phyloP scores from a whole-genome alignment of 2,329 filamentous ascomycete genomes.

The Diaporthe citriasiana region DNA sequence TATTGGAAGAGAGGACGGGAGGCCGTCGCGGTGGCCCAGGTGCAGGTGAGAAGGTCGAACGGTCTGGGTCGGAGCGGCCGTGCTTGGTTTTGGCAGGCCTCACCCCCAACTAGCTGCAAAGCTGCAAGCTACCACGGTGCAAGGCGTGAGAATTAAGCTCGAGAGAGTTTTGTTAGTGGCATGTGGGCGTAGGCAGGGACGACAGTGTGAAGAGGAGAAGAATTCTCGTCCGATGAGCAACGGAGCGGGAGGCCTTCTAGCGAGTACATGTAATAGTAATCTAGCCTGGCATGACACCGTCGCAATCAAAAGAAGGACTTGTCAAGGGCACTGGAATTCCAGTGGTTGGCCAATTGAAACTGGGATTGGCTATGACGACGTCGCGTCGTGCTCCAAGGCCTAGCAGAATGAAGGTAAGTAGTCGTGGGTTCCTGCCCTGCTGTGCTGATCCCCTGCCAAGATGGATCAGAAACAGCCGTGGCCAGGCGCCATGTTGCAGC shows the following conservation, averaged over 20 bases:
- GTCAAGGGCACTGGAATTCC: constrained; percentile 22
- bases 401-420: constrained; percentile 1
- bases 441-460: constrained; percentile 28
- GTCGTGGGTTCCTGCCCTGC: constrained; percentile 4
- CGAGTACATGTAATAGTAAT: constrained; percentile 25
- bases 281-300: not conserved
- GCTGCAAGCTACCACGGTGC: not conserved
- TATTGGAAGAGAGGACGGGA: constrained; percentile 4
- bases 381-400: constrained; percentile 7
- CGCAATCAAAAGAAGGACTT: constrained; percentile 18
- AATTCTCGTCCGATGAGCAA: not conserved
- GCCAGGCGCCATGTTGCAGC: constrained; percentile 10
- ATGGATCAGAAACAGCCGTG: constrained; percentile 27
- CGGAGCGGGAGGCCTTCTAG: constrained; percentile 27
- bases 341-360: constrained; percentile 24
- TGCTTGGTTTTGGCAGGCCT: constrained; percentile 12
- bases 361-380: constrained; percentile 30
- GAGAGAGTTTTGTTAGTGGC: not conserved
- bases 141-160: constrained; percentile 12
- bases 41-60: not conserved
- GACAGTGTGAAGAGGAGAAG: not conserved
- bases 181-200: not conserved
- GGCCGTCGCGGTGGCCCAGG: constrained; percentile 4
- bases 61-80: constrained; percentile 20
- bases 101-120: constrained; percentile 6